Percentiles rank a stretch among this genome's conserved stretches.
These are phyloP conservation scores for Lactifluus rugatus DNA, from an alignment of 768 basidiomycete genomes.

Conservation along the genomic window DNA sequence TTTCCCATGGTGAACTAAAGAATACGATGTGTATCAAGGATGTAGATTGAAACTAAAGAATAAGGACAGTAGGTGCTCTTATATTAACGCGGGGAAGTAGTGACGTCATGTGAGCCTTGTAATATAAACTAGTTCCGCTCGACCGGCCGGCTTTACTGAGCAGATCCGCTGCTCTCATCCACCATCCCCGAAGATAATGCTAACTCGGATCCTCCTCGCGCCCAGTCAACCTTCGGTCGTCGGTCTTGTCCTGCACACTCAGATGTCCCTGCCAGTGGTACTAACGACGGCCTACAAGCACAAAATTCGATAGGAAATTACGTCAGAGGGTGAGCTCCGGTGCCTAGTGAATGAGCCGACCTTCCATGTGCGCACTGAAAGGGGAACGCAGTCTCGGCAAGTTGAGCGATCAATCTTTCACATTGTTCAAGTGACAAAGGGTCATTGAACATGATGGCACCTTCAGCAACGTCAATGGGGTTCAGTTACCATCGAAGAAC, in stretches of 20 bases:
- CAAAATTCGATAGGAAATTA: background rate
- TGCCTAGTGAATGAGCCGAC: constrained; percentile 28
- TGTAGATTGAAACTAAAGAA: background rate
- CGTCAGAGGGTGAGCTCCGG: constrained; percentile 1
- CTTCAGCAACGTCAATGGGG: constrained; percentile 31
- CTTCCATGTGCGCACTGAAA: constrained; percentile 97
- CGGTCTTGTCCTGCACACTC: background rate
- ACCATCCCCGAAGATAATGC: background rate
- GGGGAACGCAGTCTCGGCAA: constrained; percentile 69
- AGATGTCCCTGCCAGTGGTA: constrained; percentile 35
- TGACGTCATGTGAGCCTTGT: constrained; percentile 13
- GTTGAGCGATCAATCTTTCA: constrained; percentile 49
- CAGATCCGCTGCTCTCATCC: too few species aligned
- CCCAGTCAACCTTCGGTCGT: constrained; percentile 6
- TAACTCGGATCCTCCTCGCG: constrained; percentile 3
- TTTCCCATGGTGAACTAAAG: constrained; percentile 32
- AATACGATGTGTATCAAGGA: background rate
- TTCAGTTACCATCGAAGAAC: background rate
- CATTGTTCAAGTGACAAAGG: constrained; percentile 58
- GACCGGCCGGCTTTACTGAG: background rate
- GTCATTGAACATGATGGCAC: constrained; percentile 98
- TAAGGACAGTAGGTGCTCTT: constrained; percentile 20
- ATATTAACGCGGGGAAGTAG: background rate
- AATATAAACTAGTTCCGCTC: background rate
- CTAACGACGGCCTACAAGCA: constrained; percentile 39